Conservation (phyloP, 1,139 yeast species). For the Yamadazyma spencermartinsiae region DNA sequence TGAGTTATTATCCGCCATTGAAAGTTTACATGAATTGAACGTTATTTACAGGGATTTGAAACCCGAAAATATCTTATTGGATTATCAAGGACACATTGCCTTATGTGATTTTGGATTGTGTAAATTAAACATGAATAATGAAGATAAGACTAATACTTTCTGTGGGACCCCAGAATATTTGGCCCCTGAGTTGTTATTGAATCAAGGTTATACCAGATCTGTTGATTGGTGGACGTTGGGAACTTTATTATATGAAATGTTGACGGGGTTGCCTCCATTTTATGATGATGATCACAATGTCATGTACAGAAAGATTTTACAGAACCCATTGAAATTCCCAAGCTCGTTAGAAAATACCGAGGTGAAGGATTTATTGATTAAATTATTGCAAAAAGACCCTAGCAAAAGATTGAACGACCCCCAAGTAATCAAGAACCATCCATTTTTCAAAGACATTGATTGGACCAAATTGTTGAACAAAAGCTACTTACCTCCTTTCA, state of each 20-base stretch:
- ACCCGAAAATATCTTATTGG: conserved; percentile 91
- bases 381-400: conserved; percentile 85
- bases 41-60: conserved; percentile 93
- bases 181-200: conserved; percentile 90
- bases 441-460: conserved; percentile 87
- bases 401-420: conserved; percentile 79
- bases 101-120: conserved; percentile 96
- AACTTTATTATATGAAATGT: conserved; percentile 89
- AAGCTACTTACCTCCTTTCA: conserved; percentile 93
- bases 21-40: conserved; percentile 84
- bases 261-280: conserved; percentile 95
- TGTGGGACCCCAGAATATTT: conserved; percentile 97
- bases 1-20: conserved; percentile 88
- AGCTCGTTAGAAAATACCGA: conserved; percentile 77
- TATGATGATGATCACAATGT: conserved; percentile 92
- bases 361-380: conserved; percentile 78
- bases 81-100: conserved; percentile 96
- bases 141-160: conserved; percentile 88
- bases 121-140: conserved; percentile 86
- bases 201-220: conserved; percentile 90
- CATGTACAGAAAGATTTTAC: conserved; percentile 91
- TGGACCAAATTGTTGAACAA: conserved; percentile 85
- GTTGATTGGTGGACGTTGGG: conserved; percentile 99
- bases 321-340: conserved; percentile 88
- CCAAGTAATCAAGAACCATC: conserved; percentile 77